Evolutionary conservation across 2,329 filamentous ascomycete genomes (phyloP).

Genomic region (Stachybotrys chlorohalonatus): DNA sequence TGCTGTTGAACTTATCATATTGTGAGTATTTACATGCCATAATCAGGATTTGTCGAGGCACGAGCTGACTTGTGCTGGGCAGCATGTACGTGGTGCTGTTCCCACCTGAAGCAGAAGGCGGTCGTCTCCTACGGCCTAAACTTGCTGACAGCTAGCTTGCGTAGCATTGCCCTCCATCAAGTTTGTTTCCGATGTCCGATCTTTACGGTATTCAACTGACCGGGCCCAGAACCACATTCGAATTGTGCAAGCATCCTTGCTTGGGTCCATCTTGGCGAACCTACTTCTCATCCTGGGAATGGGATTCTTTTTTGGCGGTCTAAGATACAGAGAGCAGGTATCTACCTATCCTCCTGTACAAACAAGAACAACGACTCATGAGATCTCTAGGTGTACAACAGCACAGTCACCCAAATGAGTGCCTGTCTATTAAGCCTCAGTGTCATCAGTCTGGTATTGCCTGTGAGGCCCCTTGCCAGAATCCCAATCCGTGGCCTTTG

Average conservation of each 20-base stretch:
- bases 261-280: slow-evolving; percentile 86
- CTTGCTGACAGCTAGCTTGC: no score
- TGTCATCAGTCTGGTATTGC: slow-evolving; percentile 79
- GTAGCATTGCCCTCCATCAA: background rate
- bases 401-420: slow-evolving; percentile 92
- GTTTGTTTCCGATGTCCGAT: background rate
- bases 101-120: no score
- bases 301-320: slow-evolving; percentile 78
- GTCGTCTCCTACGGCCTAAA: no score
- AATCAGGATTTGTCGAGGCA: background rate
- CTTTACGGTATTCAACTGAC: background rate
- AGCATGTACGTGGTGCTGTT: background rate
- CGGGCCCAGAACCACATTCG: slow-evolving; percentile 61
- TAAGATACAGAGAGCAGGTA: slow-evolving; percentile 80
- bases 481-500: slow-evolving; percentile 22
- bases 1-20: slow-evolving; percentile 72
- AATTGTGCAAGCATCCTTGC: slow-evolving; percentile 82
- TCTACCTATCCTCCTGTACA: slow-evolving; percentile 6
- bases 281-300: slow-evolving; percentile 84
- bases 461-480: slow-evolving; percentile 37
- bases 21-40: slow-evolving; percentile 29
- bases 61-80: background rate
- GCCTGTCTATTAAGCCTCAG: slow-evolving; percentile 84
- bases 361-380: background rate
- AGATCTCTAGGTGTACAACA: slow-evolving; percentile 68